These are phyloP conservation scores for Neurospora terricola DNA, from an alignment of 495 filamentous ascomycete species.

Conservation along the genomic window DNA sequence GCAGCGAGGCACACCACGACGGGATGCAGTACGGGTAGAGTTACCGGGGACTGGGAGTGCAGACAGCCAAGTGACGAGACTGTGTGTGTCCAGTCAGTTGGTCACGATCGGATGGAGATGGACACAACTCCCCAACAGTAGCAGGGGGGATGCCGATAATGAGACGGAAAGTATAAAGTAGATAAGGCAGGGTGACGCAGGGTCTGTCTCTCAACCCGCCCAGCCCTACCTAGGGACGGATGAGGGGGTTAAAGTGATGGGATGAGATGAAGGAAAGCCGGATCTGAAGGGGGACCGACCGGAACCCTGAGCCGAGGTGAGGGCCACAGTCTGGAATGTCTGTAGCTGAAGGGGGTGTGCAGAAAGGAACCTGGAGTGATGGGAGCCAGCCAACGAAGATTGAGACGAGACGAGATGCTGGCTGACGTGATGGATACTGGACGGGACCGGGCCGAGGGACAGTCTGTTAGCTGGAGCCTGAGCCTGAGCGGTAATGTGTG, in stretches of 20 bases:
- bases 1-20: conserved; percentile 1
- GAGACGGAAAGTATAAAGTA: background rate
- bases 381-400: background rate
- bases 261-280: background rate
- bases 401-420: background rate
- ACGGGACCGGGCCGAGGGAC: background rate
- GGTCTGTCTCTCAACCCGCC: background rate
- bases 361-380: background rate
- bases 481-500: background rate
- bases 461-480: background rate
- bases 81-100: background rate
- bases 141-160: background rate
- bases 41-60: conserved; percentile 3
- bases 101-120: background rate
- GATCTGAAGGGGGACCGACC: background rate
- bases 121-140: background rate
- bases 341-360: background rate
- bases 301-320: background rate
- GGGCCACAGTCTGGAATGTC: background rate
- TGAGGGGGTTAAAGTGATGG: background rate
- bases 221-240: background rate
- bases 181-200: background rate
- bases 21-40: background rate
- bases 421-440: background rate
- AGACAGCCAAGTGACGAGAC: background rate